Evolutionary conservation across 2,329 filamentous ascomycete genomes (phyloP).

Genomic region (Aspergillus nomiae): DNA sequence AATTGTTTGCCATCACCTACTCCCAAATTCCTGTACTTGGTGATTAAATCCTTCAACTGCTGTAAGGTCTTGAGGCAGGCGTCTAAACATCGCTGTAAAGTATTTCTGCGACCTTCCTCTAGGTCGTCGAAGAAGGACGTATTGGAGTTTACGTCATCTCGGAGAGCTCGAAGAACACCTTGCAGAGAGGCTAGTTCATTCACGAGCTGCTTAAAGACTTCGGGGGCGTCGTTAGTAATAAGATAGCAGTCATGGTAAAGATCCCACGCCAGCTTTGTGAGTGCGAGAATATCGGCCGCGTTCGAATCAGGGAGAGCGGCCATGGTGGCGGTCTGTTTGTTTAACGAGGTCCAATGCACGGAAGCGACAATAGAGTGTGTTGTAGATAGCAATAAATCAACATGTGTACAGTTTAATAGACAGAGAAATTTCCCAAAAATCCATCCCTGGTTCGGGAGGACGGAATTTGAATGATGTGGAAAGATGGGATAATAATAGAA

Average conservation of each 20-base stretch:
- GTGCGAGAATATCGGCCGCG: slow-evolving; percentile 24
- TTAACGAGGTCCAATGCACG: neutral
- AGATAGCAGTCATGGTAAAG: slow-evolving; percentile 30
- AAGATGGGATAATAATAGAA: neutral
- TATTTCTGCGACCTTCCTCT: slow-evolving; percentile 23
- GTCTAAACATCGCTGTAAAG: slow-evolving; percentile 26
- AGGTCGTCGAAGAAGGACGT: slow-evolving; percentile 25
- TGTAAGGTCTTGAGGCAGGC: slow-evolving; percentile 28
- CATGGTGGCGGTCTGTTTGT: slow-evolving; percentile 18
- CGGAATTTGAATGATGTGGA: neutral
- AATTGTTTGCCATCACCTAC: slow-evolving; percentile 25
- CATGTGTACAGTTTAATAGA: neutral
- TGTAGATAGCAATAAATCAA: neutral
- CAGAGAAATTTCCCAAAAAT: too few relatives aligned
- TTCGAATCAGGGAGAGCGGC: slow-evolving; percentile 17
- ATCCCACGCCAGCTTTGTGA: slow-evolving; percentile 30
- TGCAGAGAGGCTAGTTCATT: slow-evolving; percentile 32
- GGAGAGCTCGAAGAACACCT: slow-evolving; percentile 23
- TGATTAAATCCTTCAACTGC: slow-evolving; percentile 24
- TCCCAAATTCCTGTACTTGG: slow-evolving; percentile 23
- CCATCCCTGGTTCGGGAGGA: neutral
- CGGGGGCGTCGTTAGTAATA: slow-evolving; percentile 29
- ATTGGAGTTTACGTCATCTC: slow-evolving; percentile 28
- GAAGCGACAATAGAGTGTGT: neutral
- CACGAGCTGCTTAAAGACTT: slow-evolving; percentile 31